Percentiles rank a stretch among this genome's conserved stretches.
Evolutionary conservation across 202 grass and related monocot species (phyloP).

Genomic region (Musa balbisiana): DNA sequence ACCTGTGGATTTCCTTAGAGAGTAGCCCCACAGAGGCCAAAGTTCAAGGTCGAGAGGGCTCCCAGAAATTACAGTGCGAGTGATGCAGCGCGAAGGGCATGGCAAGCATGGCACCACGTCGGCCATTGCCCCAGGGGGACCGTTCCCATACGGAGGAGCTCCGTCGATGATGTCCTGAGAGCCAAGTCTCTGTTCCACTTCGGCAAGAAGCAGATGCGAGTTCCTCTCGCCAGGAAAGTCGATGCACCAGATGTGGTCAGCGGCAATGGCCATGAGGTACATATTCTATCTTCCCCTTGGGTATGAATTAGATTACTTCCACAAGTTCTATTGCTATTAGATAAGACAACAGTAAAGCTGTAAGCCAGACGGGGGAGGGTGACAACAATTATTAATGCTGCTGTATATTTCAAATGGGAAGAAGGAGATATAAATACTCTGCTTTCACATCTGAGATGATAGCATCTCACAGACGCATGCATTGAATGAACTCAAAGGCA

Average conservation of each 20-base stretch:
- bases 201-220: slow-evolving; percentile 44
- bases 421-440: background rate
- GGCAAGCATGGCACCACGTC: slow-evolving; percentile 82
- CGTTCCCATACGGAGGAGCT: slow-evolving; percentile 61
- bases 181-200: slow-evolving; percentile 58
- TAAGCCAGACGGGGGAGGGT: background rate
- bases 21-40: slow-evolving; percentile 24
- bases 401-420: background rate
- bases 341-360: background rate
- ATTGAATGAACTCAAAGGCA: slow-evolving; percentile 28
- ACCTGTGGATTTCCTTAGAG: slow-evolving; percentile 15
- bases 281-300: background rate
- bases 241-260: slow-evolving; percentile 64
- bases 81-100: slow-evolving; percentile 11
- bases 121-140: slow-evolving; percentile 64
- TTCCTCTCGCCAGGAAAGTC: slow-evolving; percentile 27
- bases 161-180: slow-evolving; percentile 58
- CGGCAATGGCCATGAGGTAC: slow-evolving; percentile 90
- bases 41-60: slow-evolving; percentile 5
- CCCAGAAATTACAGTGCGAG: background rate
- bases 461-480: background rate
- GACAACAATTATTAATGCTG: background rate
- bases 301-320: background rate
- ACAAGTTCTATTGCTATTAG: too few species aligned
- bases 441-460: background rate